Conservation (phyloP, 495 filamentous ascomycete genomes). For the Echria macrotheca region DNA sequence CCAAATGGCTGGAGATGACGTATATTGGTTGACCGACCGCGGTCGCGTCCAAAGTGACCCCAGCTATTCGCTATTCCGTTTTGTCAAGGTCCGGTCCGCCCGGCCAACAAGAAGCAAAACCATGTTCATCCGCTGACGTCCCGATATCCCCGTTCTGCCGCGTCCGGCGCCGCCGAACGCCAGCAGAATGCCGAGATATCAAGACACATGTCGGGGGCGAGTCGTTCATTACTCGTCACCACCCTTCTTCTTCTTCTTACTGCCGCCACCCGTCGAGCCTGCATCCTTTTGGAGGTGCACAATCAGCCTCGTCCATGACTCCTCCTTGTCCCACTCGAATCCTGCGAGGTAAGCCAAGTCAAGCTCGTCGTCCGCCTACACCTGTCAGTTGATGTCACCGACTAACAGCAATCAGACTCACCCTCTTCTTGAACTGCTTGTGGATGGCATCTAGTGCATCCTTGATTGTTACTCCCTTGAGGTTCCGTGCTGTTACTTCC, state of each 20-base stretch:
- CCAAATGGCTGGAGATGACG: neutral
- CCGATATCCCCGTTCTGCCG: neutral
- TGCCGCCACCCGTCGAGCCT: conserved; percentile 46
- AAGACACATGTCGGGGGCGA: conserved; percentile 3
- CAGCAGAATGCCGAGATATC: conserved; percentile 5
- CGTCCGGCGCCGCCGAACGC: neutral
- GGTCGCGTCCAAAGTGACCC: neutral
- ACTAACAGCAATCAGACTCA: conserved; percentile 28
- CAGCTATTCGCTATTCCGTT: neutral
- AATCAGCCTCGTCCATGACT: conserved; percentile 64
- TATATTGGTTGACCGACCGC: neutral
- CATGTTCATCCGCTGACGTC: no score
- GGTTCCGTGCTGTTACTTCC: conserved; percentile 80
- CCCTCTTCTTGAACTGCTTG: conserved; percentile 93
- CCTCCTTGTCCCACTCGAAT: conserved; percentile 92
- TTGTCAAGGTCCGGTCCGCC: neutral
- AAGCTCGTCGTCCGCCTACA: conserved; percentile 81
- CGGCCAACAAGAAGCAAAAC: neutral
- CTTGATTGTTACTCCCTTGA: conserved; percentile 91
- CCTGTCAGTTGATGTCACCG: neutral
- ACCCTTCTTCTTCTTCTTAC: conserved; percentile 63
- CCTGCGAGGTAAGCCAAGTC: conserved; percentile 76
- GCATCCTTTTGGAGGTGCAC: conserved; percentile 75
- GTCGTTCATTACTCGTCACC: conserved; percentile 38
- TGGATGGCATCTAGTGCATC: conserved; percentile 90